Conservation (phyloP, 768 basidiomycete genomes). For the Suillus lakei region DNA sequence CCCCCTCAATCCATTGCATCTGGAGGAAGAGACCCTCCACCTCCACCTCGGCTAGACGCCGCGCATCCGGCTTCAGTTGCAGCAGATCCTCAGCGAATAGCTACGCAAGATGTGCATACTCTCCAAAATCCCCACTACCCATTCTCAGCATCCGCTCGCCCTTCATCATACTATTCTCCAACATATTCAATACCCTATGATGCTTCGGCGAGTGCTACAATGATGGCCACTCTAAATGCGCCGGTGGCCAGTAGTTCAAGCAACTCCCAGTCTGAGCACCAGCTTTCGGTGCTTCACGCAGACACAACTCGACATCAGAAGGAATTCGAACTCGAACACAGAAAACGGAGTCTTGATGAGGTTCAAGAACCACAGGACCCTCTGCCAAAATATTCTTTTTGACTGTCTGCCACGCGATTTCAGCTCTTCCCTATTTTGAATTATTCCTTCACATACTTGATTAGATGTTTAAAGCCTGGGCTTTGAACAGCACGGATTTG, state of each 20-base stretch:
- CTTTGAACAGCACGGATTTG: not conserved
- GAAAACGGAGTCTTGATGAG: slow-evolving; percentile 3
- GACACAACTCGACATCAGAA: slow-evolving; percentile 12
- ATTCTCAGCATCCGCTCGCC: slow-evolving; percentile 5
- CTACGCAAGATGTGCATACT: too few species aligned
- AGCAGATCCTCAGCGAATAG: too few species aligned
- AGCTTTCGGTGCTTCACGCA: slow-evolving; percentile 9
- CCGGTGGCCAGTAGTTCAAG: slow-evolving; percentile 73
- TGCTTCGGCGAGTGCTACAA: slow-evolving; percentile 2
- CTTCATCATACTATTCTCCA: slow-evolving; percentile 5
- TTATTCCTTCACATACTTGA: not conserved
- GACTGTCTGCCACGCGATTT: not conserved
- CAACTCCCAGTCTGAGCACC: not conserved
- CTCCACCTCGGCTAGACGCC: not conserved
- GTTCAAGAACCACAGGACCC: slow-evolving; percentile 8
- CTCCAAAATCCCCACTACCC: slow-evolving; percentile 14
- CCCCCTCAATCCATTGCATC: not conserved
- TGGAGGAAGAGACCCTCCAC: not conserved
- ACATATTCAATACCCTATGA: not conserved
- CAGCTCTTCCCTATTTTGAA: not conserved
- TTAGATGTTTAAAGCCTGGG: not conserved
- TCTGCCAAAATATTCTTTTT: slow-evolving; percentile 12
- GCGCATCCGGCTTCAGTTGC: too few species aligned
- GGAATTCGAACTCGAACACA: slow-evolving; percentile 5
- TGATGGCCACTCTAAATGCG: slow-evolving; percentile 67